Evolutionary conservation across 345 rosid genomes (phyloP).

Genomic region (Gossypium sturtianum): DNA sequence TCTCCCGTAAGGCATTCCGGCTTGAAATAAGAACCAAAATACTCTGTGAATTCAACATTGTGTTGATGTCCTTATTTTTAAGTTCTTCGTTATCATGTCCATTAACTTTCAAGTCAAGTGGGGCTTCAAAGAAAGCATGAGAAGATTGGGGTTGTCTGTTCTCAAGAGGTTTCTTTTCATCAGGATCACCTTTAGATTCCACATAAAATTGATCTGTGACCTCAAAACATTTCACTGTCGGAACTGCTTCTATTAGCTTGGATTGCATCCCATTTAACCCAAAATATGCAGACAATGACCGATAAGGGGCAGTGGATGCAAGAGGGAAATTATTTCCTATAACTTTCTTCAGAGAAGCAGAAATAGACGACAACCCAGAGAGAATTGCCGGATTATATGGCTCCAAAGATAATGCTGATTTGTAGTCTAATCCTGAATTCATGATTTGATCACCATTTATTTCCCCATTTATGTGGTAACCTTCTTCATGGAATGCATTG

Average conservation of each 20-base stretch:
- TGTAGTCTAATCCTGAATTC: constrained; percentile 28
- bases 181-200: constrained; percentile 27
- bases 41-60: constrained; percentile 55
- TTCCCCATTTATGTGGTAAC: constrained; percentile 24
- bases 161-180: constrained; percentile 30
- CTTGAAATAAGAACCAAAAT: constrained; percentile 89
- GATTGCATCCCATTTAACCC: constrained; percentile 38
- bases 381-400: constrained; percentile 73
- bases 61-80: constrained; percentile 33
- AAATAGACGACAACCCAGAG: constrained; percentile 70
- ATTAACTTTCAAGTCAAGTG: constrained; percentile 25
- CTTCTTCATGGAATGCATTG: constrained; percentile 34
- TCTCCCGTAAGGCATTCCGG: constrained; percentile 59
- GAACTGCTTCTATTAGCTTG: constrained; percentile 29
- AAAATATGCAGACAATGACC: constrained; percentile 52
- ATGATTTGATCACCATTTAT: constrained; percentile 24
- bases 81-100: constrained; percentile 26
- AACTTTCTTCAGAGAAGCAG: constrained; percentile 69
- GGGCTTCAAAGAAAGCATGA: constrained; percentile 26
- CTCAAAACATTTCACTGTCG: constrained; percentile 35
- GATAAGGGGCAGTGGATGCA: constrained; percentile 34
- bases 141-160: constrained; percentile 31
- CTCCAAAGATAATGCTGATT: constrained; percentile 44
- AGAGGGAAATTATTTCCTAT: constrained; percentile 40
- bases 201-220: constrained; percentile 21